Evolutionary conservation across 192 early-diverging fungal species (phyloP), one percentile per base, ranked within the genome.

Genomic region (Tieghemiomyces parasiticus): DNA sequence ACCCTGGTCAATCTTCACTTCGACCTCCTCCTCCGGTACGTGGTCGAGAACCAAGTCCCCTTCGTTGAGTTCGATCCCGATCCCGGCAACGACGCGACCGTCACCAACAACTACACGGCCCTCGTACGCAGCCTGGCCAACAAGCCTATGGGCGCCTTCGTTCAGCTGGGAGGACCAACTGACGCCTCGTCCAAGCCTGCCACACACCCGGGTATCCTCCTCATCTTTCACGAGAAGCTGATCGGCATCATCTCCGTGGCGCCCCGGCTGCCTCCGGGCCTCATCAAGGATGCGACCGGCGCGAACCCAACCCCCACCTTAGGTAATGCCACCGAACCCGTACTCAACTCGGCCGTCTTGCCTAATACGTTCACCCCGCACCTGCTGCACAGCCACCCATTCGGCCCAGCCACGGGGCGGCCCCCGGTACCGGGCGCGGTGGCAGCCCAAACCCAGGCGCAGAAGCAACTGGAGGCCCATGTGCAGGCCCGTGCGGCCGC

Each of bases 111-210:
- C 35, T 58, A 38, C 34, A 34, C n/a, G 13, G 16, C 55, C 19
- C 33, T 58, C 9, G 20, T 58, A n/a, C 16, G 55, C 19, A 58
- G 32, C 55, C 55, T 58, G 34, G 31, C 34, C 4, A n/a, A n/a
- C 20, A 58, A 58, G n/a, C 55, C 19, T 12, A 58, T 58, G 55
- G 49, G 49, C 26, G 55, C 55, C 19, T 58, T 58, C n/a, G 35
- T 58, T n/a, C 55, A 19, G 4, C 35, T 58, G n/a, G 35, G 28
- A 8, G 24, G 13, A n/a, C 32, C 9, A 22, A 25, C 32, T 24
- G 55, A 34, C 22, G 32, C 32, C 32, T 12, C 33, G 16, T 25
- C 32, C 16, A 6, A 42, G n/a, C 55, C 16, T 3, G n/a, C 26
- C 14, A 14, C n/a, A 35, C 34, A 34, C 30, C 33, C 33, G 8